These are phyloP conservation scores for Penicillium robsamsonii DNA, from an alignment of 495 filamentous ascomycete species.

Conservation along the genomic window DNA sequence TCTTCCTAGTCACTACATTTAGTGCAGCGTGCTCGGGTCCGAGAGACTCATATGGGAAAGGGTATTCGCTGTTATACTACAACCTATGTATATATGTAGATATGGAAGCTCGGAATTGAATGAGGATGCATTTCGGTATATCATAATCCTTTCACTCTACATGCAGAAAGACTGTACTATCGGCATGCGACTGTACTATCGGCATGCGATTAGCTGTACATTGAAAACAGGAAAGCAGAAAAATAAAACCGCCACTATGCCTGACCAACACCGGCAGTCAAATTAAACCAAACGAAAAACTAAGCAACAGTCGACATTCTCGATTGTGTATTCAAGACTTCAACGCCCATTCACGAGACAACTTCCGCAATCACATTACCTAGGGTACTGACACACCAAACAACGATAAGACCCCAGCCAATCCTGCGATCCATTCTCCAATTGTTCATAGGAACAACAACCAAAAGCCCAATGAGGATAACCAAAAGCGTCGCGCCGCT, in stretches of 20 bases:
- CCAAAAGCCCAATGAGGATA: constrained; percentile 73
- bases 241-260: not conserved
- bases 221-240: not conserved
- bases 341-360: constrained; percentile 17
- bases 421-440: constrained; percentile 88
- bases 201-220: constrained; percentile 1
- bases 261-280: not conserved
- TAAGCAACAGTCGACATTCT: not conserved
- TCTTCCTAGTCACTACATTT: no score
- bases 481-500: constrained; percentile 76
- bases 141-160: not conserved
- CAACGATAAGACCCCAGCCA: constrained; percentile 74
- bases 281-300: not conserved
- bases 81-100: no score
- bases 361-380: constrained; percentile 83
- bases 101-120: not conserved
- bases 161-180: constrained; percentile 2
- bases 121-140: constrained; percentile 3
- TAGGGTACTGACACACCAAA: constrained; percentile 84
- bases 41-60: no score
- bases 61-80: no score
- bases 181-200: constrained; percentile 3
- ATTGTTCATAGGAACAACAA: constrained; percentile 78
- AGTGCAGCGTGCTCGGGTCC: no score
- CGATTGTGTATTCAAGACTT: not conserved